Conservation (phyloP, 225 moss, liverwort and hornwort species). For the Sphagnum contortum region DNA sequence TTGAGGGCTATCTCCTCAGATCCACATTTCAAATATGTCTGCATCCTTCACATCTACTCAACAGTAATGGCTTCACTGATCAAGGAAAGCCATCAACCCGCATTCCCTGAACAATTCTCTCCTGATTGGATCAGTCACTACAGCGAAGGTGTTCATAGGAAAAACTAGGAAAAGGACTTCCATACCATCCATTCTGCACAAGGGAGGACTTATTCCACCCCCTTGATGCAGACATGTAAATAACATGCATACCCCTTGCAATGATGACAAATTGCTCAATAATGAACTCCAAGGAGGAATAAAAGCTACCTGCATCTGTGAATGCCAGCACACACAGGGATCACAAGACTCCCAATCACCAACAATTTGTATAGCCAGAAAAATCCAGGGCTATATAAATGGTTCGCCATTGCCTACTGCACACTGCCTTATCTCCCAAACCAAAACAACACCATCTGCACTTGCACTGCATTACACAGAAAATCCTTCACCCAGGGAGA, state of each 20-base stretch:
- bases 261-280: too few species aligned
- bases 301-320: constrained; percentile 20
- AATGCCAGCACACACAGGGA: constrained; percentile 51
- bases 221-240: not conserved
- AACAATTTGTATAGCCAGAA: constrained; percentile 32
- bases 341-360: constrained; percentile 46
- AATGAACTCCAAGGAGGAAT: too few species aligned
- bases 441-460: constrained; percentile 1
- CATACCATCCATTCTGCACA: too few species aligned
- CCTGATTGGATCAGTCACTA: not conserved
- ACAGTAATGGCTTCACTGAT: too few species aligned
- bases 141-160: too few species aligned
- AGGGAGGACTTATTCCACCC: too few species aligned
- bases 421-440: constrained; percentile 14
- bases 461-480: constrained; percentile 27
- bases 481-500: not conserved
- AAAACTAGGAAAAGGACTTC: too few species aligned
- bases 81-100: too few species aligned
- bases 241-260: too few species aligned
- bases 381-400: constrained; percentile 31
- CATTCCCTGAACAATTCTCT: too few species aligned
- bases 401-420: constrained; percentile 24
- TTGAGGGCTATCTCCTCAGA: constrained; percentile 3
- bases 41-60: too few species aligned
- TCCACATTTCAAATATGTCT: not conserved